phyloP scores from a whole-genome alignment of 2,329 filamentous ascomycete genomes.

The Colletotrichum australisinense region DNA sequence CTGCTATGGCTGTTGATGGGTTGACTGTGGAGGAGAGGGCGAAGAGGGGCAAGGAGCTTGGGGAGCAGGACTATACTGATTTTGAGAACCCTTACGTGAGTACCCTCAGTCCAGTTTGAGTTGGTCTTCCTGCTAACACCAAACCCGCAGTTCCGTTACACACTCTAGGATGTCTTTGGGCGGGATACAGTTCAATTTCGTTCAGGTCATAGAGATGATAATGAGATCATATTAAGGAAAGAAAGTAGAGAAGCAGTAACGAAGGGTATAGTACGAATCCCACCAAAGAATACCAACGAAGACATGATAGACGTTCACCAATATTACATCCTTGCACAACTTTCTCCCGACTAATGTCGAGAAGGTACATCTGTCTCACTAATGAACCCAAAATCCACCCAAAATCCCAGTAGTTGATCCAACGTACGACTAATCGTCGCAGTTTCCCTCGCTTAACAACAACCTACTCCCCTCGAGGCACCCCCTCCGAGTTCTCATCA shows the following conservation, averaged over 20 bases:
- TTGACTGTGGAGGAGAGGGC: slow-evolving; percentile 48
- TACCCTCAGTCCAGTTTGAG: too few species aligned
- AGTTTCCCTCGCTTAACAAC: too few species aligned
- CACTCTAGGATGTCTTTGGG: not conserved
- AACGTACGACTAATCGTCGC: too few species aligned
- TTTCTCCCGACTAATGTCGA: too few species aligned
- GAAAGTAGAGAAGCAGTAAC: not conserved
- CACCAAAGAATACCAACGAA: not conserved
- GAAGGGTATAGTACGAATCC: slow-evolving; percentile 6
- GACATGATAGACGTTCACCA: not conserved
- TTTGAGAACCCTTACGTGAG: slow-evolving; percentile 50
- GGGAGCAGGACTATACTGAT: slow-evolving; percentile 51
- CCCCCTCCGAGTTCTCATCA: slow-evolving; percentile 1
- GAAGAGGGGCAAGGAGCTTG: slow-evolving; percentile 45
- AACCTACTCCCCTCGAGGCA: not conserved
- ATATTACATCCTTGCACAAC: not conserved
- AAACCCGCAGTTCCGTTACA: not conserved
- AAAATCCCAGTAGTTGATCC: not conserved
- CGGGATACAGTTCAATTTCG: not conserved
- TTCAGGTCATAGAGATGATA: not conserved
- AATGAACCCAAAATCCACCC: not conserved
- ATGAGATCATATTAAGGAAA: not conserved
- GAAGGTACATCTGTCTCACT: not conserved
- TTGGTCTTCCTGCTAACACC: not conserved
- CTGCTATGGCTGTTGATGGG: slow-evolving; percentile 42